These are phyloP conservation scores for Diddensiella santjacobensis DNA, from an alignment of 805 yeast genomes.

Conservation along the genomic window DNA sequence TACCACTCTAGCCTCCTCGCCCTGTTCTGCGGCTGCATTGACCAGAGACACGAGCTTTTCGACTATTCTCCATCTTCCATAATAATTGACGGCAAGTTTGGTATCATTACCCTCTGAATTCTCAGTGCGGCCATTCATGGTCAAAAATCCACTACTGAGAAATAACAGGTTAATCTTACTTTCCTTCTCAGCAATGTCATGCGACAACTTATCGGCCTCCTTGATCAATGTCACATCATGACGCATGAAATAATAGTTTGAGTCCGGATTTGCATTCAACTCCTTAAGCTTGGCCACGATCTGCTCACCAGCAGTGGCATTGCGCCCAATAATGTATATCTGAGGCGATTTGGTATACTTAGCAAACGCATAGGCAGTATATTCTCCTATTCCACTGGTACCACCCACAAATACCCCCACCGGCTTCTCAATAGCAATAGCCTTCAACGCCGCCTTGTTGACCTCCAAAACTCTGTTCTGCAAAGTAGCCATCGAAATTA, in stretches of 20 bases:
- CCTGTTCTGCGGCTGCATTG: constrained; percentile 18
- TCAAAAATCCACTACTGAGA: constrained; percentile 20
- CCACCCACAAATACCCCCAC: constrained; percentile 23
- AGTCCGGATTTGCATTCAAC: constrained; percentile 17
- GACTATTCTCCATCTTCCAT: constrained; percentile 27
- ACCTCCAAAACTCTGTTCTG: constrained; percentile 1
- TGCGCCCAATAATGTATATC: constrained; percentile 29
- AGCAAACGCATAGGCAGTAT: constrained; percentile 27
- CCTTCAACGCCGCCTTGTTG: neutral
- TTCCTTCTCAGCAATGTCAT: constrained; percentile 15
- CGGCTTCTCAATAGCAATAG: constrained; percentile 1
- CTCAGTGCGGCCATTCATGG: constrained; percentile 36
- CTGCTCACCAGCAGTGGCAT: constrained; percentile 23
- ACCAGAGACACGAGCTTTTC: constrained; percentile 25
- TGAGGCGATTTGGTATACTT: constrained; percentile 25
- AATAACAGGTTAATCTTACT: constrained; percentile 23
- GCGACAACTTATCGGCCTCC: constrained; percentile 20
- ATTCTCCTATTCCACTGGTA: constrained; percentile 30
- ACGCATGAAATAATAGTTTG: constrained; percentile 22
- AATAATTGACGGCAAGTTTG: constrained; percentile 28
- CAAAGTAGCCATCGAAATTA: neutral
- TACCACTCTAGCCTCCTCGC: constrained; percentile 27
- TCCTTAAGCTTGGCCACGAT: constrained; percentile 21
- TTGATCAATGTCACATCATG: constrained; percentile 21
- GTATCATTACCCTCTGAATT: constrained; percentile 29